Percentiles rank a stretch among this genome's conserved stretches.
These are phyloP conservation scores for Silybum marianum DNA, from an alignment of 129 eudicot species.

Conservation along the genomic window DNA sequence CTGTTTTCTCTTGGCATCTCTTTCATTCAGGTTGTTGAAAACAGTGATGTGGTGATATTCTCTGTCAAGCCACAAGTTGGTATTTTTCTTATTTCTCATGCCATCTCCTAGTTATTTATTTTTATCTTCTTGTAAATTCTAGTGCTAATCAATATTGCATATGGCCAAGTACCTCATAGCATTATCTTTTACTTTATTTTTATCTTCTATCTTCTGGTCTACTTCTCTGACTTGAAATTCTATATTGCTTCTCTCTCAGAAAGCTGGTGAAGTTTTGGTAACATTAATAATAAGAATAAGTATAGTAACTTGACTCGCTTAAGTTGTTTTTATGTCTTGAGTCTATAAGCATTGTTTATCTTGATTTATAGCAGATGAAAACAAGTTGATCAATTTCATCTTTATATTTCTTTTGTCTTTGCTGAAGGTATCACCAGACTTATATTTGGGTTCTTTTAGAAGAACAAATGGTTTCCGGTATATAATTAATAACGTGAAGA, in stretches of 20 bases:
- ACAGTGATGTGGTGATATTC: conserved; percentile 73
- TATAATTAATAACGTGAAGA: neutral
- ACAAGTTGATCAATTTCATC: neutral
- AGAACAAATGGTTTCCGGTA: too few species aligned
- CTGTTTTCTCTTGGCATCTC: conserved; percentile 3
- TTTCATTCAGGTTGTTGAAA: conserved; percentile 73
- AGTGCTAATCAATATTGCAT: neutral
- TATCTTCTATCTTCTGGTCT: neutral
- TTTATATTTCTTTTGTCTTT: neutral
- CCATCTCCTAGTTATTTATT: neutral
- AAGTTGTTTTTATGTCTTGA: neutral
- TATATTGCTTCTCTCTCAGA: too few species aligned
- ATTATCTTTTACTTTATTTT: neutral
- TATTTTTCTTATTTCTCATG: conserved; percentile 27
- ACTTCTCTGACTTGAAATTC: too few species aligned
- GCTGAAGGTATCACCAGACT: neutral
- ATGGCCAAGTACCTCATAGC: neutral
- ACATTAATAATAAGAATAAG: neutral
- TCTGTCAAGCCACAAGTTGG: conserved; percentile 93
- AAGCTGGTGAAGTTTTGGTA: neutral
- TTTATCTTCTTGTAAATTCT: neutral
- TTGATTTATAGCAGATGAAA: neutral
- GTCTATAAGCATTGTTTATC: neutral
- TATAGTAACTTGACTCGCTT: neutral
- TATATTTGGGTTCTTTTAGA: too few species aligned